Evolutionary conservation across 2,329 filamentous ascomycete genomes (phyloP).

Genomic region (Talaromyces sp.): DNA sequence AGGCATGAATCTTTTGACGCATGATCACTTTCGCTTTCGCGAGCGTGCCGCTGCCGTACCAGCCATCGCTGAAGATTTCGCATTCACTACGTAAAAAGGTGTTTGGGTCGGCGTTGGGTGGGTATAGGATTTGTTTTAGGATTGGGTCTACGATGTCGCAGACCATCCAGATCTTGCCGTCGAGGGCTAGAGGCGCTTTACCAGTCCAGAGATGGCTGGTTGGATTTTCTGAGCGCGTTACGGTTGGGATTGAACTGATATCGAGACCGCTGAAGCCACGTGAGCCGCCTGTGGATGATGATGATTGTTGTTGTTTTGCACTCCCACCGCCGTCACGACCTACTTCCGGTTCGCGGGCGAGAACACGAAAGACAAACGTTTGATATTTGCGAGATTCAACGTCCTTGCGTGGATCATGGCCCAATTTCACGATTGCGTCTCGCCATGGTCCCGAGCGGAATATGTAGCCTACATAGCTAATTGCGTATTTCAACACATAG

Average conservation of each 20-base stretch:
- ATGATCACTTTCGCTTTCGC: slow-evolving; percentile 81
- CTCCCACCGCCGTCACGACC: slow-evolving; percentile 29
- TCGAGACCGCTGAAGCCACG: slow-evolving; percentile 13
- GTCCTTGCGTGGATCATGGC: slow-evolving; percentile 75
- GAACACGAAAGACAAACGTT: slow-evolving; percentile 77
- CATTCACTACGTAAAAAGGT: slow-evolving; percentile 54
- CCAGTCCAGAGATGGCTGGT: slow-evolving; percentile 74
- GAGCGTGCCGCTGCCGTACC: slow-evolving; percentile 76
- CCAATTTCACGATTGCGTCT: slow-evolving; percentile 79
- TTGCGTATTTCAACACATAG: slow-evolving; percentile 62
- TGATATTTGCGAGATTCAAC: slow-evolving; percentile 78
- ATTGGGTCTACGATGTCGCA: slow-evolving; percentile 85
- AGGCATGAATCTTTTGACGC: slow-evolving; percentile 73
- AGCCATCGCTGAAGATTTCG: slow-evolving; percentile 65
- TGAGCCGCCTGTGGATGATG: slow-evolving; percentile 8
- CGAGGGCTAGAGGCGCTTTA: slow-evolving; percentile 59
- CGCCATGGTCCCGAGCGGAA: slow-evolving; percentile 91
- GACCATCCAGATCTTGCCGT: slow-evolving; percentile 90
- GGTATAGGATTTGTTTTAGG: slow-evolving; percentile 60
- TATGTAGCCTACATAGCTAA: slow-evolving; percentile 83
- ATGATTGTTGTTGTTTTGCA: slow-evolving; percentile 21
- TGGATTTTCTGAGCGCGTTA: slow-evolving; percentile 8
- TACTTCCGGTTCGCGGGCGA: slow-evolving; percentile 32
- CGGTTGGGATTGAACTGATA: slow-evolving; percentile 12
- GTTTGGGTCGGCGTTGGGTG: slow-evolving; percentile 45